These are phyloP conservation scores for Neopestalotiopsis rosae DNA, from an alignment of 2,329 filamentous ascomycete species.

Conservation along the genomic window DNA sequence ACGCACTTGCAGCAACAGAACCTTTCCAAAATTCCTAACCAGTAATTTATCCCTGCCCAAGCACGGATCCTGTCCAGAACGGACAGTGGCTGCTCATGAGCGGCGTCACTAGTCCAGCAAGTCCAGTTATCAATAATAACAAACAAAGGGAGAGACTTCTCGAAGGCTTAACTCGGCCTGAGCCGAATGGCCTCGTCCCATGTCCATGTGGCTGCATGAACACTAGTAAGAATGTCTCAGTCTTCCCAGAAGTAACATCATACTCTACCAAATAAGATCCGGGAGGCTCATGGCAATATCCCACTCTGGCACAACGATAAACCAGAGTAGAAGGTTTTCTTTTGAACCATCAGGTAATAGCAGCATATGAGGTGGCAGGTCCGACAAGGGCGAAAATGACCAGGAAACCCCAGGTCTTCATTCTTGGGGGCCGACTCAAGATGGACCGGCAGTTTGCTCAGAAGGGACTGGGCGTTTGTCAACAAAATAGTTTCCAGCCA, in stretches of 20 bases:
- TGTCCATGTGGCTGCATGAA: conserved; percentile 14
- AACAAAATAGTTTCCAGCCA: conserved; percentile 2
- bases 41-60: background rate
- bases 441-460: background rate
- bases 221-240: conserved; percentile 5
- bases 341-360: background rate
- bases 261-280: background rate
- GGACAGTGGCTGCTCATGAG: background rate
- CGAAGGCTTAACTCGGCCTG: conserved; percentile 5
- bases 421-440: background rate
- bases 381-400: background rate
- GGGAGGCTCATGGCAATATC: conserved; percentile 9
- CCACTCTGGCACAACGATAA: background rate
- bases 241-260: background rate
- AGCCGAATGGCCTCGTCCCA: conserved; percentile 8
- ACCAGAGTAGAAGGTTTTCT: background rate
- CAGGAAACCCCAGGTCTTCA: background rate
- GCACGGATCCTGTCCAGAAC: background rate
- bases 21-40: background rate
- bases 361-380: background rate
- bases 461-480: background rate
- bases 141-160: background rate
- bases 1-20: background rate
- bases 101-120: background rate
- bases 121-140: background rate